Base-by-base conservation (phyloP, 148 eudicot species). In the Vaccinium myrtillus region DNA sequence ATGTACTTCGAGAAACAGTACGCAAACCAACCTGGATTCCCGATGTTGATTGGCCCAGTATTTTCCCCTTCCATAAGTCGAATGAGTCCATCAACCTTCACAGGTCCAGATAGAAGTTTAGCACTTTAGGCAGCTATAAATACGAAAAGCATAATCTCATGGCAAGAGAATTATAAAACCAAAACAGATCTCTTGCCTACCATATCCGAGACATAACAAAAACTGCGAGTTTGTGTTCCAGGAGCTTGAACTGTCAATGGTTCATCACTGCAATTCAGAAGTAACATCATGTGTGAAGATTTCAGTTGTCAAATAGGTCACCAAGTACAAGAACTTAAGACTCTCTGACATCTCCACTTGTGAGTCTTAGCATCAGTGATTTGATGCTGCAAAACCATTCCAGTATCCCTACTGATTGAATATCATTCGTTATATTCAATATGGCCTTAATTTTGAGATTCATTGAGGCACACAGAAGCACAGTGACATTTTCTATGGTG, bases 171-270 rank as follows among this genome's bases (percentile, higher is more conserved):
- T 51, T 79, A n/a, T 70, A 23, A 8, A 39, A 84, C 23, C 9
- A 59, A 46, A 10, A 43, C 6, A 36, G n/a, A 83, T 4, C 23
- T 59, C 32, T 48, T 15, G 65, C 90, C 50, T 91, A 97, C 99
- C 98, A 95, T 95, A 89, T 97, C 99, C 79, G 99, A 89, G 69
- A 97, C 99, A 80, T 88, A 97, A 85, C 99, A 97, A 89, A 97
- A 97, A 89, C 99, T 97, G 61, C 98, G 94, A 46, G 99, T 95
- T 87, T 97, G 98, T 46, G 96, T 97, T 86, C 99, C 99, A 81
- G 99, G 99, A 87, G 92, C 86, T 78, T 97, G 99, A 82, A 97
- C 98, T 4, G 99, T 97, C 91, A 97, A 89, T 21, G 99, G 93
- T 81, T 97, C 98, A 87, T 87, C 91, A 10, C 99, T 97, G 88